Conservation (phyloP, 495 filamentous ascomycete genomes). For the Annulohypoxylon moriforme region DNA sequence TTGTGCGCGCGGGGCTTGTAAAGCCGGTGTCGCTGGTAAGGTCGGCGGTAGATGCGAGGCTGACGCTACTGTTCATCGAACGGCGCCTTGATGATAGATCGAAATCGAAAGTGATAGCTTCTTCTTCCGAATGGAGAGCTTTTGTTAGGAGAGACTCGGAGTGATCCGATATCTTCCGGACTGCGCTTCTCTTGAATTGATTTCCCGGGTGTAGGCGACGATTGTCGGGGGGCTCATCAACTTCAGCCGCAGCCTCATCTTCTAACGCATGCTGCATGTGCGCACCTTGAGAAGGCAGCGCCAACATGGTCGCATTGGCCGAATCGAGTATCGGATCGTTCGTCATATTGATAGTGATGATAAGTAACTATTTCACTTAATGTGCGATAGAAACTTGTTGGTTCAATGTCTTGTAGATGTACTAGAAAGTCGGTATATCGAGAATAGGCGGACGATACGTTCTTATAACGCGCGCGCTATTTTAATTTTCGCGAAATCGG, state of each 20-base stretch:
- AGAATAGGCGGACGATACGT: slow-evolving; percentile 11
- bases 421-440: slow-evolving; percentile 8
- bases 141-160: slow-evolving; percentile 83
- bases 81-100: slow-evolving; percentile 59
- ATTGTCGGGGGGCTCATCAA: slow-evolving; percentile 53
- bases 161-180: slow-evolving; percentile 59
- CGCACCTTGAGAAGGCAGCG: slow-evolving; percentile 55
- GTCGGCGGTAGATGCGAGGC: slow-evolving; percentile 82
- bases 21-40: slow-evolving; percentile 91
- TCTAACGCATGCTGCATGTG: slow-evolving; percentile 58
- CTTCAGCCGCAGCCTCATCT: slow-evolving; percentile 52
- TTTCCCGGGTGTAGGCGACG: slow-evolving; percentile 24
- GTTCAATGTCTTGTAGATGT: slow-evolving; percentile 14
- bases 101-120: slow-evolving; percentile 44
- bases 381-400: slow-evolving; percentile 9
- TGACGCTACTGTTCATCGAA: slow-evolving; percentile 81
- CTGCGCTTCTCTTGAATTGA: slow-evolving; percentile 55
- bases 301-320: slow-evolving; percentile 54
- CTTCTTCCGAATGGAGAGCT: slow-evolving; percentile 75
- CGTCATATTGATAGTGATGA: slow-evolving; percentile 49
- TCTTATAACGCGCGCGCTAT: slow-evolving; percentile 21
- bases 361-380: slow-evolving; percentile 18
- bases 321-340: slow-evolving; percentile 53
- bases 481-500: slow-evolving; percentile 18
- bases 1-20: slow-evolving; percentile 90